These are phyloP conservation scores for Penium margaritaceum DNA, from an alignment of 139 green algal genomes.

Conservation along the genomic window DNA sequence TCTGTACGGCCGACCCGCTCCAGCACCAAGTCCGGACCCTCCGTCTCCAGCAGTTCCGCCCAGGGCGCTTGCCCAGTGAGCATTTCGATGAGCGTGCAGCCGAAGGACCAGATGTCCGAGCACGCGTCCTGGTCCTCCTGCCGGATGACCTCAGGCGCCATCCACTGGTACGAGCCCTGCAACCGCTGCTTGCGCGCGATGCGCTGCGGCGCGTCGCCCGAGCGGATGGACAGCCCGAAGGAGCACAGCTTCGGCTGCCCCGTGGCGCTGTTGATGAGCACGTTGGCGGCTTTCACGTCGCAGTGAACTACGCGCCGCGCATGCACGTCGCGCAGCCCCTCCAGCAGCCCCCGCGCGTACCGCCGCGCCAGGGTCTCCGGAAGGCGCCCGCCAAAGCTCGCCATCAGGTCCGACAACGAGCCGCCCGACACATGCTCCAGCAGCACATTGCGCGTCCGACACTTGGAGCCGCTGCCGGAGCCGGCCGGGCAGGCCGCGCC, in stretches of 20 bases:
- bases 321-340: slow-evolving; percentile 9
- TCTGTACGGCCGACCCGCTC: slow-evolving; percentile 78
- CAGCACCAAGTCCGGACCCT: slow-evolving; percentile 60
- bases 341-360: not conserved
- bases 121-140: slow-evolving; percentile 42
- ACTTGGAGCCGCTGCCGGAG: no score
- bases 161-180: slow-evolving; percentile 44
- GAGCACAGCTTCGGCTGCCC: slow-evolving; percentile 7
- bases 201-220: not conserved
- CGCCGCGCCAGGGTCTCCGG: not conserved
- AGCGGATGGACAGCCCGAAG: not conserved
- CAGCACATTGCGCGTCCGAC: slow-evolving; percentile 15
- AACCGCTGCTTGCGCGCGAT: slow-evolving; percentile 38
- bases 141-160: slow-evolving; percentile 52
- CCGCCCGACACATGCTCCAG: slow-evolving; percentile 36
- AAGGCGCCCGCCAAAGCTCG: slow-evolving; percentile 7
- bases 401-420: slow-evolving; percentile 24
- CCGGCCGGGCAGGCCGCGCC: no score
- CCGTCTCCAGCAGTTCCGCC: no score
- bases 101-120: slow-evolving; percentile 53
- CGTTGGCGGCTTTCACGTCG: slow-evolving; percentile 19
- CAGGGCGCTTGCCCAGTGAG: slow-evolving; percentile 66
- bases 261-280: not conserved
- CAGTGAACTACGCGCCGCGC: slow-evolving; percentile 8
- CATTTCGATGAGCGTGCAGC: slow-evolving; percentile 55